A percentile compares a stretch with the other conserved stretches of the same genome.
Evolutionary conservation across 768 basidiomycete species (phyloP).

Genomic region (Nidula microcarpa): DNA sequence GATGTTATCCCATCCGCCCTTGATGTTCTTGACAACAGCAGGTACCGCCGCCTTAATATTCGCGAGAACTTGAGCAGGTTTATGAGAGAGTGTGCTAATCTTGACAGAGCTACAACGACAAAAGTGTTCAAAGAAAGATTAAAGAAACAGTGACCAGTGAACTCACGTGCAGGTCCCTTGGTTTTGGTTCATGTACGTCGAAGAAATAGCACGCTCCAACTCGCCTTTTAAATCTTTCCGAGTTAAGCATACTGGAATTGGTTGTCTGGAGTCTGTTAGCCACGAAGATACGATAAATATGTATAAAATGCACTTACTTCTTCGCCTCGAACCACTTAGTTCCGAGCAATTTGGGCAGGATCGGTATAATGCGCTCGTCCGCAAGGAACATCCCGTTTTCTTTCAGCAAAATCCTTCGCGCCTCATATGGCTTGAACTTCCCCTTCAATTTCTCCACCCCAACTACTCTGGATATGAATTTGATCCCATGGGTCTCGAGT

Average conservation of each 20-base stretch:
- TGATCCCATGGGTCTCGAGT: conserved; percentile 70
- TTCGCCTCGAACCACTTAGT: conserved; percentile 92
- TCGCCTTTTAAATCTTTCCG: conserved; percentile 90
- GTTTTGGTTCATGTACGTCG: conserved; percentile 95
- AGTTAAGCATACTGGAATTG: conserved; percentile 88
- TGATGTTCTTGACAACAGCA: conserved; percentile 62
- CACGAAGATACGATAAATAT: neutral
- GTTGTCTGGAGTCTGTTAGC: conserved; percentile 60
- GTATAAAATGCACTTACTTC: conserved; percentile 57
- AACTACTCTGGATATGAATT: conserved; percentile 89
- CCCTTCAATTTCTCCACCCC: conserved; percentile 91
- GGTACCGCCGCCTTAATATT: conserved; percentile 83
- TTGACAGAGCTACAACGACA: conserved; percentile 66
- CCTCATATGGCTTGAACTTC: conserved; percentile 85
- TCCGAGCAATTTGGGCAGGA: conserved; percentile 84
- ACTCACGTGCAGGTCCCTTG: conserved; percentile 88
- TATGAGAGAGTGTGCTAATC: conserved; percentile 72
- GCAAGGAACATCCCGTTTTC: conserved; percentile 93
- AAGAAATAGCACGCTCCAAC: conserved; percentile 87
- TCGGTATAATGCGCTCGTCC: conserved; percentile 85
- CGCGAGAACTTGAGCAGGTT: conserved; percentile 65
- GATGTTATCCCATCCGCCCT: conserved; percentile 87
- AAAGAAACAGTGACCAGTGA: conserved; percentile 11
- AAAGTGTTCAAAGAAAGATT: neutral
- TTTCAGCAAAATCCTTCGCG: conserved; percentile 76